These are phyloP conservation scores for Geranium rotundifolium DNA, from an alignment of 345 rosid genomes.

Conservation along the genomic window DNA sequence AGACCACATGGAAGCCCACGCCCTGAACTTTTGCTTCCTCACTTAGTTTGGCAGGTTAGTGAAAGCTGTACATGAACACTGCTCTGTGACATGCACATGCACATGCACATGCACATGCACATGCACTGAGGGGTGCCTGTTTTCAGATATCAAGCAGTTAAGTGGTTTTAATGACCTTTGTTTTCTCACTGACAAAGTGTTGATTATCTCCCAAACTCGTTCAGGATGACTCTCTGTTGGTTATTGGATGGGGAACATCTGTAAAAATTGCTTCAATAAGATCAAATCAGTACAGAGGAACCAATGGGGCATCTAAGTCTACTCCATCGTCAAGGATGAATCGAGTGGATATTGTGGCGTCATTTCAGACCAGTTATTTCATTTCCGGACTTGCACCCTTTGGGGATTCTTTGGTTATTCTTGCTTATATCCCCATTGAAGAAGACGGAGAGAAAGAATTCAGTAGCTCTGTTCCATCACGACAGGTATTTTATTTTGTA, in stretches of 20 bases:
- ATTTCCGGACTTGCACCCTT: slow-evolving; percentile 99
- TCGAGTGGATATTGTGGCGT: slow-evolving; percentile 92
- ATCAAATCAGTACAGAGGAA: slow-evolving; percentile 39
- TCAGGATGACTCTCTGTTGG: slow-evolving; percentile 83
- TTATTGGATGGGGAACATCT: slow-evolving; percentile 95
- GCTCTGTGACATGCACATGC: background rate
- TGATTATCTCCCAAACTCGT: slow-evolving; percentile 11
- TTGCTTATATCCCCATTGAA: slow-evolving; percentile 81
- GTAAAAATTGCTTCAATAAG: slow-evolving; percentile 90
- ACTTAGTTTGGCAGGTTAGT: slow-evolving; percentile 97
- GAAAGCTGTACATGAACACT: background rate
- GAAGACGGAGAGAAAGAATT: slow-evolving; percentile 76
- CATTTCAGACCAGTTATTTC: slow-evolving; percentile 93
- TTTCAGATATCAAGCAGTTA: no score
- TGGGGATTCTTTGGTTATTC: slow-evolving; percentile 95
- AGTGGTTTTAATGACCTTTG: no score
- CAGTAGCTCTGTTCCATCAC: slow-evolving; percentile 50
- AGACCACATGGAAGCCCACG: slow-evolving; percentile 87
- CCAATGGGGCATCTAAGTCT: slow-evolving; percentile 55
- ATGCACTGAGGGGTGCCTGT: background rate
- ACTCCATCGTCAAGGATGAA: slow-evolving; percentile 48
- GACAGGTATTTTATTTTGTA: slow-evolving; percentile 56
- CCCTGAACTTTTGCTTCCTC: slow-evolving; percentile 85
- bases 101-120: background rate
- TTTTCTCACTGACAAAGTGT: slow-evolving; percentile 6